Conservation (phyloP, 768 basidiomycete species). For the Mycena indigotica region DNA sequence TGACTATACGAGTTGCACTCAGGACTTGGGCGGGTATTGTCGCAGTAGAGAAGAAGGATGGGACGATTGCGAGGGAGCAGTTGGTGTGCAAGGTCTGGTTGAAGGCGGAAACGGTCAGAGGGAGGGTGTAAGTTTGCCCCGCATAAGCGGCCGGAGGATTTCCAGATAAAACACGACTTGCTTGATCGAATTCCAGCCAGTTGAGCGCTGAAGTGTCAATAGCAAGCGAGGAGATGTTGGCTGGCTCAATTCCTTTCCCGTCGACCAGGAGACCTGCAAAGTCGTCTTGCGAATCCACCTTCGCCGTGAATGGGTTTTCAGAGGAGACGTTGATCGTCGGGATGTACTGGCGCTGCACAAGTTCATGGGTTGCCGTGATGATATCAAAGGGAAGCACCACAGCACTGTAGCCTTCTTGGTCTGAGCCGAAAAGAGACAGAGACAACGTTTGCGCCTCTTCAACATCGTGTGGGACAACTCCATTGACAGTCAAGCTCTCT, state of each 20-base stretch:
- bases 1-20: constrained; percentile 50
- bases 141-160: constrained; percentile 50
- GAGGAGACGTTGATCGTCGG: constrained; percentile 74
- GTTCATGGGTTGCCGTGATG: constrained; percentile 67
- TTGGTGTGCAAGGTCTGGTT: constrained; percentile 69
- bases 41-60: constrained; percentile 69
- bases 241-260: constrained; percentile 54
- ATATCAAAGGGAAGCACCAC: constrained; percentile 61
- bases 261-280: constrained; percentile 68
- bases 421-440: constrained; percentile 68
- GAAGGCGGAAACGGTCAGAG: constrained; percentile 64
- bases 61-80: constrained; percentile 65
- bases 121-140: constrained; percentile 43
- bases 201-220: constrained; percentile 62
- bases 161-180: constrained; percentile 63
- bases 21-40: constrained; percentile 59
- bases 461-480: constrained; percentile 64
- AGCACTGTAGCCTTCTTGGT: constrained; percentile 72
- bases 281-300: constrained; percentile 55
- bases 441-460: constrained; percentile 45
- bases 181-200: constrained; percentile 66
- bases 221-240: constrained; percentile 56
- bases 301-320: constrained; percentile 53
- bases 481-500: constrained; percentile 71
- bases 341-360: constrained; percentile 51